phyloP scores from a whole-genome alignment of 345 rosid genomes.

The Dovyalis caffra region DNA sequence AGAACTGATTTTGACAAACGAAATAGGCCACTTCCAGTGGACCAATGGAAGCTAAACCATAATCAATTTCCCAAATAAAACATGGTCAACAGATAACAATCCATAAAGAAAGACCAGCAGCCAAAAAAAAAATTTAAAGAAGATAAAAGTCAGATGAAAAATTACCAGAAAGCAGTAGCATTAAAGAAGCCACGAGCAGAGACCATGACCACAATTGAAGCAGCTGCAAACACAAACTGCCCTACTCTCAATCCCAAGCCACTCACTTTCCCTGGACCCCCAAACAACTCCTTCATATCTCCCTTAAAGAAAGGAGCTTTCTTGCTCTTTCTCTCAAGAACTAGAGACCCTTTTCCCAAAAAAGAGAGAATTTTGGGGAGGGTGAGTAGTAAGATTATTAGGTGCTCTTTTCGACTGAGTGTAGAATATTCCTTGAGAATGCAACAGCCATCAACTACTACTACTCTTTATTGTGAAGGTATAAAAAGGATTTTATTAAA shows the following conservation, averaged over 20 bases:
- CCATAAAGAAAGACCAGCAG: not conserved
- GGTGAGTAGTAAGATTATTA: not conserved
- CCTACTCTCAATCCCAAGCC: slow-evolving; percentile 41
- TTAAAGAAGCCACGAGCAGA: slow-evolving; percentile 34
- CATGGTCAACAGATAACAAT: not conserved
- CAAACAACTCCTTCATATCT: slow-evolving; percentile 41
- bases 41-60: not conserved
- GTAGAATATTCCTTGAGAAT: slow-evolving; percentile 2
- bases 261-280: slow-evolving; percentile 47
- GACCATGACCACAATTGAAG: slow-evolving; percentile 44
- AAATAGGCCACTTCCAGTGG: not conserved
- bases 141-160: not conserved
- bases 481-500: not conserved
- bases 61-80: not conserved
- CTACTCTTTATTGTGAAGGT: slow-evolving; percentile 1
- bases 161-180: slow-evolving; percentile 47
- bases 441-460: not conserved
- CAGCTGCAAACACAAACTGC: slow-evolving; percentile 40
- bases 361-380: not conserved
- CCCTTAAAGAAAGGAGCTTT: not conserved
- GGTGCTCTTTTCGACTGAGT: slow-evolving; percentile 1
- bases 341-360: not conserved
- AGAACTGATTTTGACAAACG: not conserved
- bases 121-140: not conserved
- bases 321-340: not conserved